phyloP scores from a whole-genome alignment of 1,139 yeast genomes.

The Suhomyces atakaporum region DNA sequence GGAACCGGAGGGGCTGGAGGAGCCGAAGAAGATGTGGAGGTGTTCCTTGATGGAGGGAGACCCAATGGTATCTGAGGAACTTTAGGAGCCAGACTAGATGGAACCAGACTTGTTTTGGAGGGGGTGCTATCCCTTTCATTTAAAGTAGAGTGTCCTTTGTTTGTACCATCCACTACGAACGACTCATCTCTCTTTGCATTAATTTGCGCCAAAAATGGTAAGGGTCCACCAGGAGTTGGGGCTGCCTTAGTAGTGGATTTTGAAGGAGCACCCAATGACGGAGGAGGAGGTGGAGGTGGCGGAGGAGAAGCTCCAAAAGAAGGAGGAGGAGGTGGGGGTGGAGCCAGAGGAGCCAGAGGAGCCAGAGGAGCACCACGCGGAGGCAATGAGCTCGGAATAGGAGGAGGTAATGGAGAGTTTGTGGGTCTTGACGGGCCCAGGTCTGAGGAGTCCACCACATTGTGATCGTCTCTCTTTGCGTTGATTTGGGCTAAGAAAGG shows the following conservation, averaged over 20 bases:
- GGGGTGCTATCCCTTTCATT: slow-evolving; percentile 7
- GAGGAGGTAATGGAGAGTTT: slow-evolving; percentile 17
- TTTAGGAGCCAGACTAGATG: slow-evolving; percentile 15
- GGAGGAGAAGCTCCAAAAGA: slow-evolving; percentile 20
- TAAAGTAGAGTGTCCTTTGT: slow-evolving; percentile 18
- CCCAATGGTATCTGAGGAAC: slow-evolving; percentile 13
- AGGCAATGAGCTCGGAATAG: slow-evolving; percentile 10
- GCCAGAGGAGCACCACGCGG: slow-evolving; percentile 7
- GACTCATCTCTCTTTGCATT: slow-evolving; percentile 41
- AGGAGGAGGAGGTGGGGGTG: slow-evolving; percentile 16
- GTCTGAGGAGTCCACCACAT: slow-evolving; percentile 32
- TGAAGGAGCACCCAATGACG: slow-evolving; percentile 6
- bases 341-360: slow-evolving; percentile 10
- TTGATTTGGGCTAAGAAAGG: slow-evolving; percentile 48
- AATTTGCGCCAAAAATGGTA: slow-evolving; percentile 47
- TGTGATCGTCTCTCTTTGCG: slow-evolving; percentile 38
- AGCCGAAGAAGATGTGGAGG: slow-evolving; percentile 7
- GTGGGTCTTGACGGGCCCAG: slow-evolving; percentile 25
- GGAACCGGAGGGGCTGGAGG: slow-evolving; percentile 14
- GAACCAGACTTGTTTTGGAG: slow-evolving; percentile 9
- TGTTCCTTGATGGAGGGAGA: slow-evolving; percentile 7
- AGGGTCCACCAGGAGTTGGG: slow-evolving; percentile 29
- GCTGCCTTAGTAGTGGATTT: slow-evolving; percentile 9
- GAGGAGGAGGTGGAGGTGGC: slow-evolving; percentile 18
- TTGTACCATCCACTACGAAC: slow-evolving; percentile 37